Conservation (phyloP, 164 flowering plant genomes). For the Macadamia tetraphylla region DNA sequence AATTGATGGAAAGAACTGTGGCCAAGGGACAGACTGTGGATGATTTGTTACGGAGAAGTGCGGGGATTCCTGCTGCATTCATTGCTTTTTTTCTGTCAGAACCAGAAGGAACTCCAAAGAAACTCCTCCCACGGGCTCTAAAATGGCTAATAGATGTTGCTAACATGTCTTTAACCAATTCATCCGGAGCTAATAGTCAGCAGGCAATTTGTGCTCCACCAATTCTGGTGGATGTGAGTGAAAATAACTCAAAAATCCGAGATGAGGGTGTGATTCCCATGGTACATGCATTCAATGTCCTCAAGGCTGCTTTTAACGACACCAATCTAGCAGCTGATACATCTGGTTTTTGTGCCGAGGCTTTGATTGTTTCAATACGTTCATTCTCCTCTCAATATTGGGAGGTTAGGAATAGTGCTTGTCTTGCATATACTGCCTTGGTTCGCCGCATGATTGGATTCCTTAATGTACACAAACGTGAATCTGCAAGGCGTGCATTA, state of each 20-base stretch:
- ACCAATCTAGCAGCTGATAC: slow-evolving; percentile 88
- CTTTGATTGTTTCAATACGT: slow-evolving; percentile 72
- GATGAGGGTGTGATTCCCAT: slow-evolving; percentile 97
- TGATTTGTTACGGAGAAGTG: slow-evolving; percentile 93
- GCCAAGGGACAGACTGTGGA: slow-evolving; percentile 89
- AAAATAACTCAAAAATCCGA: slow-evolving; percentile 57
- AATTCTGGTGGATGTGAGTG: slow-evolving; percentile 17
- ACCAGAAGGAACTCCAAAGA: slow-evolving; percentile 95
- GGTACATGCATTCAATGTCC: slow-evolving; percentile 95
- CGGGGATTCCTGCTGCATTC: slow-evolving; percentile 98
- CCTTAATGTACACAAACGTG: slow-evolving; percentile 89
- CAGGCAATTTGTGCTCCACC: background rate
- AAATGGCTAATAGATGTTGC: slow-evolving; percentile 84
- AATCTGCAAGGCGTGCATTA: slow-evolving; percentile 78
- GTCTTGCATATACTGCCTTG: slow-evolving; percentile 91
- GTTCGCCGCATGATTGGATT: slow-evolving; percentile 95
- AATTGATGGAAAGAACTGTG: slow-evolving; percentile 84
- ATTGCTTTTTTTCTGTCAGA: slow-evolving; percentile 91
- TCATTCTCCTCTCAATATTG: slow-evolving; percentile 93
- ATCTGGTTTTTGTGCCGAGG: slow-evolving; percentile 94
- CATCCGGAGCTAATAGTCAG: slow-evolving; percentile 15
- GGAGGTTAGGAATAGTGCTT: slow-evolving; percentile 97
- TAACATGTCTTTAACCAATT: slow-evolving; percentile 33
- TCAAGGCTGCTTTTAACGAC: slow-evolving; percentile 89
- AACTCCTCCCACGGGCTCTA: slow-evolving; percentile 81